Evolutionary conservation across 2,329 filamentous ascomycete species (phyloP).

Genomic region (Rutstroemia sp.): DNA sequence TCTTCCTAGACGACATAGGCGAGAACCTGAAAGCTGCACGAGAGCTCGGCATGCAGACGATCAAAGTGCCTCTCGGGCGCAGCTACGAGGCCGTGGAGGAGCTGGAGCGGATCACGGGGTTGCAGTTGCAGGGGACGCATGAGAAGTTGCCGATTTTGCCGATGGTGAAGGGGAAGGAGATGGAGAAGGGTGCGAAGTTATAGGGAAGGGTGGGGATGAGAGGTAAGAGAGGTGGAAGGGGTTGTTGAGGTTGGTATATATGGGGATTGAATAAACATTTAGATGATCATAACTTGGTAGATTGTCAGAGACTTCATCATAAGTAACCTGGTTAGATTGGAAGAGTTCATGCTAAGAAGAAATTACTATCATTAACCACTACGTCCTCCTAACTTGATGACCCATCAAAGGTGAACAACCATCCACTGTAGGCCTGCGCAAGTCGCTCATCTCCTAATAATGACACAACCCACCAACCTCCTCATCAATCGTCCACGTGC

Average conservation of each 20-base stretch:
- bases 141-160: slow-evolving; percentile 20
- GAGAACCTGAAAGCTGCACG: slow-evolving; percentile 80
- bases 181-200: background rate
- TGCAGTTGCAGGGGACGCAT: slow-evolving; percentile 41
- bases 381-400: too few species aligned
- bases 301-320: too few species aligned
- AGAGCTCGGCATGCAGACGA: slow-evolving; percentile 66
- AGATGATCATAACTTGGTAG: too few species aligned
- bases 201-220: background rate
- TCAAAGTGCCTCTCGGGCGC: slow-evolving; percentile 76
- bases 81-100: slow-evolving; percentile 75
- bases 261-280: too few species aligned
- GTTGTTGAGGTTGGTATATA: too few species aligned
- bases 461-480: slow-evolving; percentile 50
- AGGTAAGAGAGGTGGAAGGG: too few species aligned
- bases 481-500: slow-evolving; percentile 84
- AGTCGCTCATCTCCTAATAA: slow-evolving; percentile 17
- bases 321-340: too few species aligned
- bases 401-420: too few species aligned
- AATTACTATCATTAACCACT: too few species aligned
- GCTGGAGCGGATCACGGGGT: slow-evolving; percentile 66
- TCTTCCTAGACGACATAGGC: slow-evolving; percentile 86
- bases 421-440: too few species aligned
- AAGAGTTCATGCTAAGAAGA: too few species aligned
- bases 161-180: slow-evolving; percentile 7